Evolutionary conservation across 768 basidiomycete species (phyloP).

Genomic region (Asterophora parasitica): DNA sequence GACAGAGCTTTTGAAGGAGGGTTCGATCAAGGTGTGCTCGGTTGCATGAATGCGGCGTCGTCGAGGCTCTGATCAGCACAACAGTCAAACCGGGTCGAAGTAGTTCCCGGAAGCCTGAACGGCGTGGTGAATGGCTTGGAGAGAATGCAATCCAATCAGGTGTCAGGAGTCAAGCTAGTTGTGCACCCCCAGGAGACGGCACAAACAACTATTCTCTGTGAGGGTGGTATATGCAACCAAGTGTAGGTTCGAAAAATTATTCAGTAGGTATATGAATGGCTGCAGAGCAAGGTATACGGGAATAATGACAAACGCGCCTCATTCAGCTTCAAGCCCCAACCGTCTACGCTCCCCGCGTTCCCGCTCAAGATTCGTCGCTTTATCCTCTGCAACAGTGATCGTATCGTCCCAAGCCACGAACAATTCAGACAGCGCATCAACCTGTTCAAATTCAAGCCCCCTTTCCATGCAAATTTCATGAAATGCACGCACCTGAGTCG

Average conservation of each 20-base stretch:
- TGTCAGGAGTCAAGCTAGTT: slow-evolving; percentile 43
- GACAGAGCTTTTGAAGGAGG: slow-evolving; percentile 13
- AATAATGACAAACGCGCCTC: slow-evolving; percentile 4
- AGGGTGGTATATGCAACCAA: background rate
- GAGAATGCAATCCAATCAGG: slow-evolving; percentile 33
- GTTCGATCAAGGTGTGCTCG: slow-evolving; percentile 18
- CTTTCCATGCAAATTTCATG: background rate
- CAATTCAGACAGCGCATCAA: slow-evolving; percentile 76
- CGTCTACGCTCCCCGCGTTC: slow-evolving; percentile 55
- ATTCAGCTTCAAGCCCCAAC: slow-evolving; percentile 47
- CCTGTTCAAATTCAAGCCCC: slow-evolving; percentile 33
- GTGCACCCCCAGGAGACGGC: slow-evolving; percentile 26
- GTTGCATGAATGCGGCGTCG: background rate
- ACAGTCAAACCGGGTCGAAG: slow-evolving; percentile 41
- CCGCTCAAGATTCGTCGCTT: slow-evolving; percentile 51
- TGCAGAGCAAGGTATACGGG: background rate
- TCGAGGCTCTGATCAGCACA: background rate
- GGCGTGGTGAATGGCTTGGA: slow-evolving; percentile 39
- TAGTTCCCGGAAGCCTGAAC: slow-evolving; percentile 39
- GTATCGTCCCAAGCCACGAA: slow-evolving; percentile 86
- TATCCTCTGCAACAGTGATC: slow-evolving; percentile 61
- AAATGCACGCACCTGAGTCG: slow-evolving; percentile 53
- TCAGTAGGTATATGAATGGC: background rate
- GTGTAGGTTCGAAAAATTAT: background rate
- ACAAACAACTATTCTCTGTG: background rate